Conservation (phyloP, 2,329 filamentous ascomycete genomes). For the Xylariales sp. region DNA sequence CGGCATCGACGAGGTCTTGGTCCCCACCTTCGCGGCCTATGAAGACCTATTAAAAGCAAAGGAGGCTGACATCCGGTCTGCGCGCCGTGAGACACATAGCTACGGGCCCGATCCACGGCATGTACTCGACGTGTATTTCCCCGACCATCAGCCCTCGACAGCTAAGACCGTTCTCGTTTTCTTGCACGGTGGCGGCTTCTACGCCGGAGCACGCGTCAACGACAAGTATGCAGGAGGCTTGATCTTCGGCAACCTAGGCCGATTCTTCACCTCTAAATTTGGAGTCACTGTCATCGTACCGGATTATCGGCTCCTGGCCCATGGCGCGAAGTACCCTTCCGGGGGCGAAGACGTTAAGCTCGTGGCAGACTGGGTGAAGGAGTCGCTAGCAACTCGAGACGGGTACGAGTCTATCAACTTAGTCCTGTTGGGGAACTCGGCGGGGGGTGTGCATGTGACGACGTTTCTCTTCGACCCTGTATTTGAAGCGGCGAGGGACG, state of each 20-base stretch:
- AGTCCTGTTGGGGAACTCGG: slow-evolving; percentile 55
- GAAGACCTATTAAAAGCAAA: slow-evolving; percentile 41
- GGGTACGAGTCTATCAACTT: slow-evolving; percentile 50
- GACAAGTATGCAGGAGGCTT: slow-evolving; percentile 43
- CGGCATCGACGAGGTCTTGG: slow-evolving; percentile 32
- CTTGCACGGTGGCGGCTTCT: slow-evolving; percentile 52
- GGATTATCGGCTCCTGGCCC: slow-evolving; percentile 54
- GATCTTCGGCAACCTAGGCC: slow-evolving; percentile 53
- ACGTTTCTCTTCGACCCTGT: slow-evolving; percentile 51
- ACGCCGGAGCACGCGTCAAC: slow-evolving; percentile 47
- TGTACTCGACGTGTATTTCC: slow-evolving; percentile 54
- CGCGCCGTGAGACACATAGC: slow-evolving; percentile 46
- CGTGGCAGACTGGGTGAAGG: slow-evolving; percentile 52
- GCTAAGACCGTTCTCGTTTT: slow-evolving; percentile 48
- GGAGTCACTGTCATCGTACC: slow-evolving; percentile 52
- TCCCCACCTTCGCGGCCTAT: slow-evolving; percentile 46
- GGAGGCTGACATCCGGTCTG: slow-evolving; percentile 45
- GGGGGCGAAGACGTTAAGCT: slow-evolving; percentile 55
- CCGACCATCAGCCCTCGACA: slow-evolving; percentile 25
- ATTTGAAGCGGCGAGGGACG: slow-evolving; percentile 40
- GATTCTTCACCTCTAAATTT: slow-evolving; percentile 53
- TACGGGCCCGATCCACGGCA: slow-evolving; percentile 54
- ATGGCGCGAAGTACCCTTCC: slow-evolving; percentile 55
- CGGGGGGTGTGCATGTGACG: slow-evolving; percentile 53
- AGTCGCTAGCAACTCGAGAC: slow-evolving; percentile 39